Evolutionary conservation across 169 alveolate species (phyloP).

Genomic region (Cryptosporidium canis): DNA sequence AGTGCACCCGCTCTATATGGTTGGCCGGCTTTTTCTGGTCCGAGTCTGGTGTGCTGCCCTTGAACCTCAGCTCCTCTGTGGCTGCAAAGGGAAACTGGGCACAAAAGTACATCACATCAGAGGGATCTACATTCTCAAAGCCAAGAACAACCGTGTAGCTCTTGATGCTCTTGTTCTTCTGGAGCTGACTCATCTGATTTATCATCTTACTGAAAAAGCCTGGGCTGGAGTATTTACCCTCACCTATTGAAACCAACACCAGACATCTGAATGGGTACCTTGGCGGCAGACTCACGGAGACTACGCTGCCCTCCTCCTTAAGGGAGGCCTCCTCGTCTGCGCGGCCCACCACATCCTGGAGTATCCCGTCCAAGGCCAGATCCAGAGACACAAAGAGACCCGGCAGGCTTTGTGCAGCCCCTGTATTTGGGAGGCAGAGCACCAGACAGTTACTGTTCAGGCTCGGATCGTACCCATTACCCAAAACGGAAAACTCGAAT

Average conservation of each 20-base stretch:
- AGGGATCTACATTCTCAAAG: not conserved
- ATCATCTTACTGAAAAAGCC: not conserved
- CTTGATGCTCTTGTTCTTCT: conserved; percentile 4
- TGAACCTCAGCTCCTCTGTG: conserved; percentile 12
- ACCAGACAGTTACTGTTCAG: conserved; percentile 17
- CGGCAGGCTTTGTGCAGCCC: not conserved
- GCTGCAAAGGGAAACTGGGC: conserved; percentile 38
- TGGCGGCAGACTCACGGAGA: conserved; percentile 39
- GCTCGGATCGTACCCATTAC: not conserved
- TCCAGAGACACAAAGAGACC: conserved; percentile 15
- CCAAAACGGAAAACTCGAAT: conserved; percentile 15
- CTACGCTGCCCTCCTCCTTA: not conserved
- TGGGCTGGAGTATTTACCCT: not conserved
- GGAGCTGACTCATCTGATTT: not conserved
- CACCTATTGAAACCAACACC: conserved; percentile 28
- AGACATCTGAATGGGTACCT: not conserved
- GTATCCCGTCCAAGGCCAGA: conserved; percentile 11
- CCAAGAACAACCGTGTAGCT: conserved; percentile 37
- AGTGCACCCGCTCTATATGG: not conserved
- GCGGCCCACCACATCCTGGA: not conserved
- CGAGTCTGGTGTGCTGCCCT: not conserved
- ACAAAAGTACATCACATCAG: conserved; percentile 43
- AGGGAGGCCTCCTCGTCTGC: conserved; percentile 9
- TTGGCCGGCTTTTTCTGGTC: not conserved
- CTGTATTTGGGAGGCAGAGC: conserved; percentile 6